These are phyloP conservation scores for Nakaseomyces nivariensis DNA, from an alignment of 1,139 yeast species.

Conservation along the genomic window DNA sequence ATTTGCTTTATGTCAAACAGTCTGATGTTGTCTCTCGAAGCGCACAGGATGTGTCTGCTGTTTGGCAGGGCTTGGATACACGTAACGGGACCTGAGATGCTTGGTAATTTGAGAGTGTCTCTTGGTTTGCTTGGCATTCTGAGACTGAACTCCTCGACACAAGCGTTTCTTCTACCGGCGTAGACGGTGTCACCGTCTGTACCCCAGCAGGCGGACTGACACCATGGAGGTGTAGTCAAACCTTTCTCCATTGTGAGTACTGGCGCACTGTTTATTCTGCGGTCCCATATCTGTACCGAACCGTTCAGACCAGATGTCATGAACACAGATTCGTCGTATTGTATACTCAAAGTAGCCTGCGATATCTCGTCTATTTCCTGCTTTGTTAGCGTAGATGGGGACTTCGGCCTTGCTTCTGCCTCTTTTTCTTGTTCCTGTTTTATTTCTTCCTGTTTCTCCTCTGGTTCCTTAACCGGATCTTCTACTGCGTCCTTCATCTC, in stretches of 20 bases:
- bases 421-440: background rate
- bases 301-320: conserved; percentile 84
- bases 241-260: conserved; percentile 54
- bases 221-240: conserved; percentile 82
- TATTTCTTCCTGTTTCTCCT: background rate
- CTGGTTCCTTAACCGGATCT: background rate
- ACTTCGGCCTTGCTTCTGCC: background rate
- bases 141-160: conserved; percentile 76
- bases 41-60: conserved; percentile 68
- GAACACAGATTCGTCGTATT: conserved; percentile 50
- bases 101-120: conserved; percentile 63
- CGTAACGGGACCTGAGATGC: conserved; percentile 86
- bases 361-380: conserved; percentile 23
- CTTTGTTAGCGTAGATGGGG: background rate
- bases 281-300: conserved; percentile 73
- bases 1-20: conserved; percentile 53
- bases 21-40: conserved; percentile 82
- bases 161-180: conserved; percentile 83
- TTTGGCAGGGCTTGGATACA: conserved; percentile 76
- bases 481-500: conserved; percentile 9
- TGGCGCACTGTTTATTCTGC: conserved; percentile 37
- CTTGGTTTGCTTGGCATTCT: conserved; percentile 48
- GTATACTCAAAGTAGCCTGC: conserved; percentile 19
- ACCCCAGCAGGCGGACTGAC: conserved; percentile 90
- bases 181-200: conserved; percentile 67